Evolutionary conservation across 495 filamentous ascomycete species (phyloP), one percentile per base, ranked within the genome.

Genomic region (Daldinia concentrica): DNA sequence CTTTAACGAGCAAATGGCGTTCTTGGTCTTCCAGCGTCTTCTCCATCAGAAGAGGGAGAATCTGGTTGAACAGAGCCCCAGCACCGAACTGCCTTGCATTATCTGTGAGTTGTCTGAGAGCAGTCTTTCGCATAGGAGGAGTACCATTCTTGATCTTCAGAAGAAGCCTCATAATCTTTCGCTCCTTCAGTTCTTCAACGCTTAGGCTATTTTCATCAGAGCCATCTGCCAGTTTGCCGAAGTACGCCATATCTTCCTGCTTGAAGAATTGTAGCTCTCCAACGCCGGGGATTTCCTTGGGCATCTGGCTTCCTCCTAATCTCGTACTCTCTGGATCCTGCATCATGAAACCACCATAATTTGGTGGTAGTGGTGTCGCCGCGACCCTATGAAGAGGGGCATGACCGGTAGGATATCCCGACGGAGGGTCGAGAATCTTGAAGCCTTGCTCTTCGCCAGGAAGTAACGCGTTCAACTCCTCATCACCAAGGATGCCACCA

Each of bases 81-180:
- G 96, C 94, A 51, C 96, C 96, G 77, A 99, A 98, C 82, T 97
- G 93, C 19, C 95, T 90, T 39, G 96, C 96, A 79, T 98, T 98
- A 77, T 99, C 96, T 27, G 96, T 99, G 58, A 99, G 88, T 76
- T 98, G 96, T 79, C 96, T 91, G 67, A 99, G 87, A n/a, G 96
- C 96, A 48, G 96, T 98, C 86, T 99, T 99, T 81, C 96, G 86
- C 96, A 98, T 98, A 2, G 96, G 94, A 54, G 96, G 96, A 32
- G 96, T 98, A 65, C 96, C 96, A 78, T 99, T 99, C 88, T 99
- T 99, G 83, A 99, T 95, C 82, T 98, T 99, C 60, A 99, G 84
- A 41, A 99, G 84, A 51, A 99, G 85, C 58, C 96, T 85, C 95
- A 98, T 98, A 77, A 99, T 99, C 81, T 99, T 99, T 50, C 96